Base-by-base conservation (phyloP, 1,139 yeast species). In the Kodamaea sp. region DNA sequence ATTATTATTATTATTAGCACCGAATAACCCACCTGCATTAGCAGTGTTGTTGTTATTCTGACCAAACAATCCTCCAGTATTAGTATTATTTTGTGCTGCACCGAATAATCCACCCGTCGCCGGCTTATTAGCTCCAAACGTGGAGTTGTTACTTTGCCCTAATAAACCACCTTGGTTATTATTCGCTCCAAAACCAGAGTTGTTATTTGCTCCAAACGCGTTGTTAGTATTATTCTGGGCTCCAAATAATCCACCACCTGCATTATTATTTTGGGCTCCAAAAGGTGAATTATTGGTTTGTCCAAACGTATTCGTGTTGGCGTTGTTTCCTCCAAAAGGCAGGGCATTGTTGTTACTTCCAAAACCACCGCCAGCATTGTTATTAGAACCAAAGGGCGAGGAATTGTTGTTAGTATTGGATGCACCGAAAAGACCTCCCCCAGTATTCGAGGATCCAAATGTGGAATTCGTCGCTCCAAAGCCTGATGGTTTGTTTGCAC, bases 31-130 rank as follows among this genome's bases (percentile, higher is more conserved):
- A 13, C 46, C 47, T 4, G 28, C 26, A 34, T 37, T 34, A 24
- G 16, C 26, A 11, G 26, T 22, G 28, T 39, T 35, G 29, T 43
- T 52, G 32, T 36, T 39, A 19, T 37, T 46, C 28, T 29, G 41
- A 5, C 62, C 64, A 39, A 56, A 58, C 8, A 53, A 43, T 4
- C 61, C 60, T 11, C 57, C 50, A 14, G 41, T 20, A 22, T 29
- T 30, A 24, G 22, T 34, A 22, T 34, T 45, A 16, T 32, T 32
- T 20, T 32, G 26, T 15, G 22, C 20, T 26, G 35, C 43, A 7
- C 70, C 70, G 44, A 66, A 64, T 28, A 67, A 47, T 1, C 66
- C 59, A 4, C 51, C 59, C 34, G 16, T 27, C 16, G 14, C 28
- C 28, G 5, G 37, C 34, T 19, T 27, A 29, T 16, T 34, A 26